These are phyloP conservation scores for Clonostachys chloroleuca DNA, from an alignment of 2,329 filamentous ascomycete species.

Conservation along the genomic window DNA sequence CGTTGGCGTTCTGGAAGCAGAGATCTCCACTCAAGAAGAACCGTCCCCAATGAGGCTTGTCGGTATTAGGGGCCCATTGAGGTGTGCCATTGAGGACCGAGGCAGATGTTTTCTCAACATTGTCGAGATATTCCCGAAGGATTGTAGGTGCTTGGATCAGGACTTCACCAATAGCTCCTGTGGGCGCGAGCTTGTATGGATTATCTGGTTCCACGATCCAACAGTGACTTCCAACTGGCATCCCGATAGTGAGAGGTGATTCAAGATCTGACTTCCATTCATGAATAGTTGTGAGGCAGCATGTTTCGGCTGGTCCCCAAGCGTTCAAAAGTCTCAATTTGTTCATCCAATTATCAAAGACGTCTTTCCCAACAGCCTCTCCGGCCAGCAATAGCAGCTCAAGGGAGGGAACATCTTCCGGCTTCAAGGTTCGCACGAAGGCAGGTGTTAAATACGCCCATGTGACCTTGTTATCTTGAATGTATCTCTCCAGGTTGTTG, in stretches of 20 bases:
- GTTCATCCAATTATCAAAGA: slow-evolving; percentile 4
- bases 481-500: neutral
- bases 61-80: slow-evolving; percentile 2
- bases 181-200: slow-evolving; percentile 3
- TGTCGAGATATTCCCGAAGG: slow-evolving; percentile 42
- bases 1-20: slow-evolving; percentile 1
- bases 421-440: slow-evolving; percentile 1
- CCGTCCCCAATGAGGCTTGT: neutral
- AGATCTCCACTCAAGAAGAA: slow-evolving; percentile 2
- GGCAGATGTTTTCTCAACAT: slow-evolving; percentile 15
- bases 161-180: slow-evolving; percentile 8
- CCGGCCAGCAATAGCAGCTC: slow-evolving; percentile 4
- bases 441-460: slow-evolving; percentile 1
- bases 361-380: slow-evolving; percentile 4
- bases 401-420: neutral
- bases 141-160: slow-evolving; percentile 23
- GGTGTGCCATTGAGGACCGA: slow-evolving; percentile 1
- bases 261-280: slow-evolving; percentile 1
- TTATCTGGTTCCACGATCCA: slow-evolving; percentile 7
- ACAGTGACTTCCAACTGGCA: slow-evolving; percentile 4
- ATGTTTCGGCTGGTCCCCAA: slow-evolving; percentile 7
- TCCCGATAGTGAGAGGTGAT: slow-evolving; percentile 4
- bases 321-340: slow-evolving; percentile 3
- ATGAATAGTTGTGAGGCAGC: slow-evolving; percentile 4
- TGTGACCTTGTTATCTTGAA: neutral